phyloP scores from a whole-genome alignment of 345 rosid species.

The Gossypium ekmanianum region DNA sequence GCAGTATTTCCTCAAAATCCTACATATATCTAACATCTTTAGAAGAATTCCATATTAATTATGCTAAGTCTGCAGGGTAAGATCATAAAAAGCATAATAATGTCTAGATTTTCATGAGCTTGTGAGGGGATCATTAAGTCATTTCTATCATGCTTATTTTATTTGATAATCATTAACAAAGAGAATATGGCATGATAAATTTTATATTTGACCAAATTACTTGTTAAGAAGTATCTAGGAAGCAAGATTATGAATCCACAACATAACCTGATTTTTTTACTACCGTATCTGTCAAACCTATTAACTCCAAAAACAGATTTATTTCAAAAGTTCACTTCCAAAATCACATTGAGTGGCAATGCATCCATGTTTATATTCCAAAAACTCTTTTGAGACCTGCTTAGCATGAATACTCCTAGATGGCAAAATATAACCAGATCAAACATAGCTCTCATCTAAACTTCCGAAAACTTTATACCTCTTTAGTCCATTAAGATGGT shows the following conservation, averaged over 20 bases:
- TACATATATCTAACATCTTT: not conserved
- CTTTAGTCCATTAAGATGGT: not conserved
- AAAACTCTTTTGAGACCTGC: not conserved
- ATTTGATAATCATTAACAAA: not conserved
- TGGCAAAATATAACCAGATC: not conserved
- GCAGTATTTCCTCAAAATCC: not conserved
- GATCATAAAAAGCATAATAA: not conserved
- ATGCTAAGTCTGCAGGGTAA: not conserved
- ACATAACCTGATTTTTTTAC: not conserved
- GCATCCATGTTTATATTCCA: not conserved
- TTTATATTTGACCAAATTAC: not conserved
- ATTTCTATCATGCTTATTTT: not conserved
- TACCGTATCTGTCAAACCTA: not conserved
- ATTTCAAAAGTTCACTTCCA: not conserved
- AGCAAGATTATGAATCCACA: not conserved
- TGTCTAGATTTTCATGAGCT: not conserved
- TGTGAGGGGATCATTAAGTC: not conserved
- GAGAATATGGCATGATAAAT: not conserved
- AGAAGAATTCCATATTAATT: not conserved
- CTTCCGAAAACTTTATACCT: not conserved
- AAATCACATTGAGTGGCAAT: not conserved
- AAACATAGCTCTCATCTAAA: not conserved
- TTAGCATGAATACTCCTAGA: not conserved
- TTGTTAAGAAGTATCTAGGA: not conserved
- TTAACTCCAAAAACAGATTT: not conserved